A percentile compares a stretch with the other conserved stretches of the same genome.
Evolutionary conservation across 1,284 basidiomycete species (phyloP).

Genomic region (Blastosporella zonata): DNA sequence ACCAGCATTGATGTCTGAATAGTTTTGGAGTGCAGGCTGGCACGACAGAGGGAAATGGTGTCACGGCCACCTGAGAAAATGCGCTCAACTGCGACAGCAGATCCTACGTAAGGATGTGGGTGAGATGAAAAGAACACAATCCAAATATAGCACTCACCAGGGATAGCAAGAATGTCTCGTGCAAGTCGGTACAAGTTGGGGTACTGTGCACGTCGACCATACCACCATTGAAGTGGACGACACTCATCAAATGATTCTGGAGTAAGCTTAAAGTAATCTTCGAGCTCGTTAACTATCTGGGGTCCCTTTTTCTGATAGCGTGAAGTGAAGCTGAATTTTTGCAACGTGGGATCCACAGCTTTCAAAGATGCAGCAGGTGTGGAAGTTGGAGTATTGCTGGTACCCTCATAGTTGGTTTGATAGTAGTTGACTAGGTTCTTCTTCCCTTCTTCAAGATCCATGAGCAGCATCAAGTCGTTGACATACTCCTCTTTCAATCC

Average conservation of each 20-base stretch:
- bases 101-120: conserved; percentile 9
- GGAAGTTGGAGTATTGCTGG: background rate
- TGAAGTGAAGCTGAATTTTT: conserved; percentile 15
- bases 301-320: conserved; percentile 10
- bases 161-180: conserved; percentile 26
- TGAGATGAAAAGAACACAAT: background rate
- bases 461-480: conserved; percentile 13
- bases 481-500: conserved; percentile 22
- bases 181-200: conserved; percentile 25
- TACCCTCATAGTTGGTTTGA: conserved; percentile 12
- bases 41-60: conserved; percentile 23
- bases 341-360: background rate
- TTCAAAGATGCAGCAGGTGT: background rate
- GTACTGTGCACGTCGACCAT: conserved; percentile 20
- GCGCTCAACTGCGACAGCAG: conserved; percentile 23
- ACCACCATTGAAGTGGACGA: conserved; percentile 25
- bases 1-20: conserved; percentile 22
- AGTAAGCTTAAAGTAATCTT: conserved; percentile 20
- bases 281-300: conserved; percentile 19
- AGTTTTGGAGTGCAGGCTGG: conserved; percentile 22
- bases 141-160: conserved; percentile 19
- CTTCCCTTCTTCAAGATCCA: conserved; percentile 18
- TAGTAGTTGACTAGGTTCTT: conserved; percentile 13
- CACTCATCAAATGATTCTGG: conserved; percentile 17
- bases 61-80: conserved; percentile 24